These are phyloP conservation scores for Mycena sp. DNA, from an alignment of 1,284 basidiomycete genomes.

Conservation along the genomic window DNA sequence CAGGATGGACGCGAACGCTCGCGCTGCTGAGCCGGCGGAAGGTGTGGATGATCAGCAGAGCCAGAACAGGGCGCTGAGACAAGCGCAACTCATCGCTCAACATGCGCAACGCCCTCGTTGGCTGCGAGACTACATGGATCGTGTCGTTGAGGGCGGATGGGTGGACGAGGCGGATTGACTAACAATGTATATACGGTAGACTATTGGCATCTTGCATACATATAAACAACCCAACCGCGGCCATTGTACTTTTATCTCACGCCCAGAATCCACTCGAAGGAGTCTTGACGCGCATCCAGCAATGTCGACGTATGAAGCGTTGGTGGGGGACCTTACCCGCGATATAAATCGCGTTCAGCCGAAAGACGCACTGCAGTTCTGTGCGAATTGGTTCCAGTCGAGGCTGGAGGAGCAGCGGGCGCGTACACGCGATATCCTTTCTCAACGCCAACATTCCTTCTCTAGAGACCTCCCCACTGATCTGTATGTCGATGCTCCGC, in stretches of 20 bases:
- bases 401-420: constrained; percentile 86
- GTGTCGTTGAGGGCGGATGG: constrained; percentile 74
- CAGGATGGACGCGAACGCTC: constrained; percentile 69
- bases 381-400: constrained; percentile 94
- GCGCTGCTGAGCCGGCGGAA: constrained; percentile 51
- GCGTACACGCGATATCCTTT: constrained; percentile 72
- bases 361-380: constrained; percentile 92
- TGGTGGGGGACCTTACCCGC: constrained; percentile 88
- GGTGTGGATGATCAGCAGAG: constrained; percentile 41
- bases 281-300: constrained; percentile 14
- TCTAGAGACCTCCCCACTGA: constrained; percentile 63
- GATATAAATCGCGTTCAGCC: constrained; percentile 89
- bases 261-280: not conserved
- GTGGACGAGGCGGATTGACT: constrained; percentile 68
- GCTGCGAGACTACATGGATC: constrained; percentile 71
- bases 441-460: constrained; percentile 58
- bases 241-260: constrained; percentile 18
- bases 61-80: constrained; percentile 41
- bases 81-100: constrained; percentile 54
- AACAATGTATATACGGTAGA: constrained; percentile 28
- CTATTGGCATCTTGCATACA: constrained; percentile 5
- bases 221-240: not conserved
- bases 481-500: constrained; percentile 65
- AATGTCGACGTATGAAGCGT: constrained; percentile 80
- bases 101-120: constrained; percentile 65